Base-by-base conservation (phyloP, 805 yeast genomes). In the Saturnispora gosingensis region DNA sequence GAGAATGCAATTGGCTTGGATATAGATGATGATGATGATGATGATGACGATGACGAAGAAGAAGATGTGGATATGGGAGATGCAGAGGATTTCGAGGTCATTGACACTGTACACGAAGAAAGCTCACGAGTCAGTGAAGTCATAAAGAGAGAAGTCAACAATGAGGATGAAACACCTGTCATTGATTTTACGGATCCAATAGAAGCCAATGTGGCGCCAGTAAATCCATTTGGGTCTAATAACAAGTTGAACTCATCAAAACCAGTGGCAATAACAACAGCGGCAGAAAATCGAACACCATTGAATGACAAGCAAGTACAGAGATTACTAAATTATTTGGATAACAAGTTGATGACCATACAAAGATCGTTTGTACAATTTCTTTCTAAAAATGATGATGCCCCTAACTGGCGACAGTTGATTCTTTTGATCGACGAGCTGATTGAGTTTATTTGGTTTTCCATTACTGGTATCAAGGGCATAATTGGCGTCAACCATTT, bases 371-470 rank as follows among this genome's bases (percentile, higher is more conserved):
- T 78, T 61, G 70, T 74, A 51, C 72, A 72, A 53, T 64, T 60
- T 50, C 40, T 69, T 16, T 62, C 71, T 4, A 44, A 44, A 38
- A 38, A n/a, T 28, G 53, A 63, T 2, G 58, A 53, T 9, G 61
- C 58, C 3, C 42, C 53, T 8, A 58, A 58, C 22, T 58, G 72
- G 40, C 46, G 56, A 1, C 66, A 71, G 3, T 62, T 82, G 6
- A 53, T 78, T 1, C 55, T 50, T 0, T 85, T 81, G 42, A 59
- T 83, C 25, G 69, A 71, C 38, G 64, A 68, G 7, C 62, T 84
- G 2, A 58, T 83, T 3, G 78, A 75, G 45, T 69, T 86, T 40
- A 65, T 85, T 5, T 82, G 88, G 87, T 75, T 74, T 51, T 80
- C 88, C 0, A 70, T 83, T 0, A 62, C 64, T 35, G 62, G 64